A percentile compares a stretch with the other conserved stretches of the same genome.
Evolutionary conservation across 345 rosid species (phyloP).

Genomic region (Brassica rapa): DNA sequence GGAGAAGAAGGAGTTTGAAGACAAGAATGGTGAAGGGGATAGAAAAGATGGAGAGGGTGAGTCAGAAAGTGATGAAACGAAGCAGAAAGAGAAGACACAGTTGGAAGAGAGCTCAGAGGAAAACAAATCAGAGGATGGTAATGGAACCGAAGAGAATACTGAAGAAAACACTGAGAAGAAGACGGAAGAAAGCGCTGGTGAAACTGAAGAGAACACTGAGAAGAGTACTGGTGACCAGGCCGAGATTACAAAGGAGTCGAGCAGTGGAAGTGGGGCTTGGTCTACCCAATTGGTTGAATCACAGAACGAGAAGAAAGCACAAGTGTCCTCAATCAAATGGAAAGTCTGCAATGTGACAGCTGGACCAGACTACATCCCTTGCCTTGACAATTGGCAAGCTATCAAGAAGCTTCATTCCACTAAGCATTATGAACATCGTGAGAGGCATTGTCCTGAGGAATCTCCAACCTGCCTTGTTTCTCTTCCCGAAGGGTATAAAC

Average conservation of each 20-base stretch:
- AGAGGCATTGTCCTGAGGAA: slow-evolving; percentile 90
- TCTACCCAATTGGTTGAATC: slow-evolving; percentile 82
- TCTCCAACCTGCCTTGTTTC: slow-evolving; percentile 85
- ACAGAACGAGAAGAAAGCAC: slow-evolving; percentile 81
- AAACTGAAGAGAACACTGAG: slow-evolving; percentile 33
- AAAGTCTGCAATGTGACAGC: slow-evolving; percentile 84
- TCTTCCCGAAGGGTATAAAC: slow-evolving; percentile 73
- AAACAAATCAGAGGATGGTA: slow-evolving; percentile 35
- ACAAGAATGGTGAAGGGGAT: slow-evolving; percentile 45
- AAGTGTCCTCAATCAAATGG: slow-evolving; percentile 53
- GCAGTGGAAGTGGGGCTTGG: slow-evolving; percentile 62
- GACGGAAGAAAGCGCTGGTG: slow-evolving; percentile 33
- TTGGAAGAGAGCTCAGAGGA: slow-evolving; percentile 43
- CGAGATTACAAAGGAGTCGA: slow-evolving; percentile 68
- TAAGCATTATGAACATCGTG: slow-evolving; percentile 88
- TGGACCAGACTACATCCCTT: slow-evolving; percentile 93
- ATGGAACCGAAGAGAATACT: slow-evolving; percentile 27
- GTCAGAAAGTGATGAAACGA: slow-evolving; percentile 35
- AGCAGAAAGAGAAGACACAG: slow-evolving; percentile 41
- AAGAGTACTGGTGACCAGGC: slow-evolving; percentile 54
- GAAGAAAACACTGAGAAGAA: slow-evolving; percentile 29
- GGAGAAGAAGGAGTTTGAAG: slow-evolving; percentile 43
- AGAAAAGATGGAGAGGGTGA: slow-evolving; percentile 34
- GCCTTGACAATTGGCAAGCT: slow-evolving; percentile 84
- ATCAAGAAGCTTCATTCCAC: slow-evolving; percentile 68